Evolutionary conservation across 2,329 filamentous ascomycete genomes (phyloP).

Genomic region (Hypoxylon sp.): DNA sequence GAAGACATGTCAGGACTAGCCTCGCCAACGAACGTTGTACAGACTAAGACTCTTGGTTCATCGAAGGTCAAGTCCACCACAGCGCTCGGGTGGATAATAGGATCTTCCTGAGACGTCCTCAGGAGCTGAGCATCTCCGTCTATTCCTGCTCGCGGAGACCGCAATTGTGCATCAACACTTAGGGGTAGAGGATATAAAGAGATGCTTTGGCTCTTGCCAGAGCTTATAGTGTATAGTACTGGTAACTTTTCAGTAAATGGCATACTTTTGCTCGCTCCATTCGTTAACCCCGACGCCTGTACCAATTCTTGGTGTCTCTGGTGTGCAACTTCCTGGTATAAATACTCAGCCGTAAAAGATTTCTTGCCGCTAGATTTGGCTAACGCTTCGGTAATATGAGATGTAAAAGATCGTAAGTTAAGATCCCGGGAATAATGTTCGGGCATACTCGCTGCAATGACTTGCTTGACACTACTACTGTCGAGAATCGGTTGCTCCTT

Average conservation of each 20-base stretch:
- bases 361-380: conserved; percentile 66
- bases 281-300: conserved; percentile 61
- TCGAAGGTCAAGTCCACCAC: conserved; percentile 72
- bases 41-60: conserved; percentile 74
- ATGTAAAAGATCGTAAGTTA: conserved; percentile 70
- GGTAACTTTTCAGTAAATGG: conserved; percentile 60
- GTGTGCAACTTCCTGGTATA: conserved; percentile 69
- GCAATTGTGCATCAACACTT: conserved; percentile 50
- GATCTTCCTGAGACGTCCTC: conserved; percentile 56
- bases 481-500: conserved; percentile 66
- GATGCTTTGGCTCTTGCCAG: conserved; percentile 67
- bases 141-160: conserved; percentile 51
- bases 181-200: conserved; percentile 65
- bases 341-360: conserved; percentile 69
- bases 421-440: conserved; percentile 65
- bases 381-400: conserved; percentile 69
- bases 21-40: conserved; percentile 76
- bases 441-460: conserved; percentile 71
- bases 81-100: conserved; percentile 63
- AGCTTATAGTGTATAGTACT: conserved; percentile 69
- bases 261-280: conserved; percentile 60
- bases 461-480: conserved; percentile 72
- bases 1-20: conserved; percentile 76
- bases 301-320: conserved; percentile 62
- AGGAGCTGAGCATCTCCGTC: conserved; percentile 50